These are phyloP conservation scores for Trametes pubescens DNA, from an alignment of 1,284 basidiomycete species.

Conservation along the genomic window DNA sequence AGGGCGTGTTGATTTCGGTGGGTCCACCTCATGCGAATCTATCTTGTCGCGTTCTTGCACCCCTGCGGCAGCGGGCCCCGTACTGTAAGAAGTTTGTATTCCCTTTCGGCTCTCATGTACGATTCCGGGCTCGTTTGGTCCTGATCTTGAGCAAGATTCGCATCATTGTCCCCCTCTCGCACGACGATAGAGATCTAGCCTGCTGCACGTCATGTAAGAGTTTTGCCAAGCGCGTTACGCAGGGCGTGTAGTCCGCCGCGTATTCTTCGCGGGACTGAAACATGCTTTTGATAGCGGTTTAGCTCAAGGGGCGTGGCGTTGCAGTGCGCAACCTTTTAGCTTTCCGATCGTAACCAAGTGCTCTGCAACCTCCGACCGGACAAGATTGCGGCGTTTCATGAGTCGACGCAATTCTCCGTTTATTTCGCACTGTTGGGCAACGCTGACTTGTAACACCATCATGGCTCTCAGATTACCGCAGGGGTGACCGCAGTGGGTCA, in stretches of 20 bases:
- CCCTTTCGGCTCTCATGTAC: not conserved
- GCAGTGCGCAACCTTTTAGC: not conserved
- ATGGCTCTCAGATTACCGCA: conserved; percentile 35
- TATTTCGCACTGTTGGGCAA: not conserved
- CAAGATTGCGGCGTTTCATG: not conserved
- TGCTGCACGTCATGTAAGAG: no score
- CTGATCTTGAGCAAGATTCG: not conserved
- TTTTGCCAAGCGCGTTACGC: no score
- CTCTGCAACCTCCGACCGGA: not conserved
- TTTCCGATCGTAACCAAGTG: not conserved
- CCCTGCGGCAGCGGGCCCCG: not conserved
- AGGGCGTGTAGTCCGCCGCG: no score
- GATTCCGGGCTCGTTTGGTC: not conserved
- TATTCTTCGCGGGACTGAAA: not conserved
- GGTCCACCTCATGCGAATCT: conserved; percentile 25
- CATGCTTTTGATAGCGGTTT: not conserved
- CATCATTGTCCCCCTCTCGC: not conserved
- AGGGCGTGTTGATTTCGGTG: conserved; percentile 43
- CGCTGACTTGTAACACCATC: not conserved
- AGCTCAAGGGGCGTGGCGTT: not conserved
- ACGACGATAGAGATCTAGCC: not conserved
- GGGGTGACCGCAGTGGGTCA: conserved; percentile 48
- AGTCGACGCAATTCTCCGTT: not conserved
- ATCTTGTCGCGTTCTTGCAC: not conserved
- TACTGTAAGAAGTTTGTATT: not conserved